Conservation (phyloP, 495 filamentous ascomycete species). For the Podospora appendiculata region DNA sequence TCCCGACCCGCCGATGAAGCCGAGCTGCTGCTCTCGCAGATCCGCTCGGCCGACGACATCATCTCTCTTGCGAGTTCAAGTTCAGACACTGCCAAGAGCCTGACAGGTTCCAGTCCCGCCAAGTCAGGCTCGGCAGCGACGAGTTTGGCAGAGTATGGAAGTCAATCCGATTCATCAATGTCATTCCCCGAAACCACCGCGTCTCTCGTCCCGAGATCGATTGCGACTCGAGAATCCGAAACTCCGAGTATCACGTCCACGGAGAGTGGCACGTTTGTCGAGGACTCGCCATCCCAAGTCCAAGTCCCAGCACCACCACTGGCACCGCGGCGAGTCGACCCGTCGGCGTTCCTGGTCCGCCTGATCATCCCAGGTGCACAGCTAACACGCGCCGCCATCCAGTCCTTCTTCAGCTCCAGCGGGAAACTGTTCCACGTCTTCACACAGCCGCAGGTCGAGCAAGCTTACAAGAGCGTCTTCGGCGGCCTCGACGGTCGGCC, state of each 20-base stretch:
- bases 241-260: background rate
- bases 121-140: background rate
- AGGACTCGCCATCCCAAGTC: background rate
- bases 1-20: constrained; percentile 14
- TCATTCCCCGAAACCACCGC: background rate
- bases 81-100: background rate
- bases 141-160: no score
- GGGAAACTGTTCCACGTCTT: constrained; percentile 27
- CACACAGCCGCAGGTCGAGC: constrained; percentile 10
- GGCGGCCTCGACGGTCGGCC: constrained; percentile 4
- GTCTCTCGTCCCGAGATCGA: background rate
- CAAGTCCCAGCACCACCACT: background rate
- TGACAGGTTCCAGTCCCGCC: background rate
- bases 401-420: constrained; percentile 22
- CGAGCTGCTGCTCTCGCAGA: constrained; percentile 6
- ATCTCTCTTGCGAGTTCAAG: background rate
- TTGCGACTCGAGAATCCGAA: no score
- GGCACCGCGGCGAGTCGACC: background rate
- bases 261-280: background rate
- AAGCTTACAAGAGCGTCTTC: constrained; percentile 10
- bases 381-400: constrained; percentile 12
- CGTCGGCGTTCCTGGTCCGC: constrained; percentile 4
- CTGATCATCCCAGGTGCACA: constrained; percentile 16
- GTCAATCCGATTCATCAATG: no score
- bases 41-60: constrained; percentile 9